phyloP scores from a whole-genome alignment of 345 rosid genomes.

The Turnera subulata region DNA sequence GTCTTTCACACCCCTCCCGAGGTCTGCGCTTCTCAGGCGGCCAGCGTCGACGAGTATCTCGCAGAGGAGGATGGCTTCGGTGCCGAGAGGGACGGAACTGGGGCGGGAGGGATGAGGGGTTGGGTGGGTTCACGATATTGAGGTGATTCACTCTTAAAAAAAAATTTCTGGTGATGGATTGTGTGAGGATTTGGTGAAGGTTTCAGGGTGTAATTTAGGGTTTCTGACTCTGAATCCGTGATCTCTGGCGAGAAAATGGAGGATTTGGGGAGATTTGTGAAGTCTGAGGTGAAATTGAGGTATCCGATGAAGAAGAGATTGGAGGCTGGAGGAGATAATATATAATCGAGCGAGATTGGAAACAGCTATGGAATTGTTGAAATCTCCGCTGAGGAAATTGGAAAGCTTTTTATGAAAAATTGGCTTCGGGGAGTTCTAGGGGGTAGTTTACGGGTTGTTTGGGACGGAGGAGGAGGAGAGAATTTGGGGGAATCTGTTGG shows the following conservation, averaged over 20 bases:
- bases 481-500: not conserved
- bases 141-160: slow-evolving; percentile 12
- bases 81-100: slow-evolving; percentile 22
- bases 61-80: not conserved
- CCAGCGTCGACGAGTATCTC: slow-evolving; percentile 1
- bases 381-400: slow-evolving; percentile 2
- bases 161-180: slow-evolving; percentile 7
- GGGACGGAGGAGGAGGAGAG: too few relatives aligned
- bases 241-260: not conserved
- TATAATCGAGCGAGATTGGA: not conserved
- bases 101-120: slow-evolving; percentile 31
- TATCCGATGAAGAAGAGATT: not conserved
- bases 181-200: slow-evolving; percentile 12
- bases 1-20: slow-evolving; percentile 26
- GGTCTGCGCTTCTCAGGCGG: slow-evolving; percentile 8
- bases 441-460: not conserved
- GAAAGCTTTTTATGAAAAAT: not conserved
- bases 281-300: slow-evolving; percentile 25
- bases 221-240: slow-evolving; percentile 8
- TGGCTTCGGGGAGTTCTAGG: not conserved
- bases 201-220: slow-evolving; percentile 4
- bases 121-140: slow-evolving; percentile 12
- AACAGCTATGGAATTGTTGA: not conserved
- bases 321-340: not conserved
- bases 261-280: slow-evolving; percentile 10